Percentiles rank a stretch among this genome's conserved stretches.
phyloP scores from a whole-genome alignment of 345 rosid species.

The Chamaenerion angustifolium region DNA sequence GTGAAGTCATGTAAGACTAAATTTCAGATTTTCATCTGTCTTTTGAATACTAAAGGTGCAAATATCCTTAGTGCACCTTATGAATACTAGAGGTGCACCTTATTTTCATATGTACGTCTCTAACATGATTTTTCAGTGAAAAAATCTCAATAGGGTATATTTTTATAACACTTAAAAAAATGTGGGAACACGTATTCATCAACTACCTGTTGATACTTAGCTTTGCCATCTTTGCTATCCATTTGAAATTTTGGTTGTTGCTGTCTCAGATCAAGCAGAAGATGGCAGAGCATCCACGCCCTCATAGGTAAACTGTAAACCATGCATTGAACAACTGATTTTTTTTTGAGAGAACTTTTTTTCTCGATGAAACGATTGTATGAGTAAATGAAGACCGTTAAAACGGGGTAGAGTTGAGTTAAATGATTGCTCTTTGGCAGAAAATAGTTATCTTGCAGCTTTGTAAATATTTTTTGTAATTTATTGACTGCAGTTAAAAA shows the following conservation, averaged over 20 bases:
- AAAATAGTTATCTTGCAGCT: too few relatives aligned
- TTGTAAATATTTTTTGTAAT: too few relatives aligned
- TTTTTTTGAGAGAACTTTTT: background rate
- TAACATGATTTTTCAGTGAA: background rate
- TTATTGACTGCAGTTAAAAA: too few relatives aligned
- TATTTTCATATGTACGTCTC: background rate
- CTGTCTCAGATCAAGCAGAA: constrained; percentile 53
- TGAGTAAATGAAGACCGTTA: too few relatives aligned
- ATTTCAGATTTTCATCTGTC: constrained; percentile 1
- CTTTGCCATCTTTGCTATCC: background rate
- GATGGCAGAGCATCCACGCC: constrained; percentile 48
- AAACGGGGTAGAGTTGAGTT: too few relatives aligned
- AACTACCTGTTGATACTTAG: constrained; percentile 3
- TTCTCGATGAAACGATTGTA: too few relatives aligned
- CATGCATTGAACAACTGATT: background rate
- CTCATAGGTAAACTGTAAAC: constrained; percentile 63
- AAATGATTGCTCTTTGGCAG: too few relatives aligned
- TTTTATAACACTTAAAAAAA: too few relatives aligned
- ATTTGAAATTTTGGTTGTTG: background rate
- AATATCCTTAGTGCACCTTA: too few relatives aligned
- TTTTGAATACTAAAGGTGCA: too few relatives aligned
- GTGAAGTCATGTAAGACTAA: constrained; percentile 78
- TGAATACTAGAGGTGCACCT: too few relatives aligned
- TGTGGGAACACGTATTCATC: background rate
- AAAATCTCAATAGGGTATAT: too few relatives aligned